These are phyloP conservation scores for Aspergillaceae sp. DNA, from an alignment of 2,329 filamentous ascomycete species.

Conservation along the genomic window DNA sequence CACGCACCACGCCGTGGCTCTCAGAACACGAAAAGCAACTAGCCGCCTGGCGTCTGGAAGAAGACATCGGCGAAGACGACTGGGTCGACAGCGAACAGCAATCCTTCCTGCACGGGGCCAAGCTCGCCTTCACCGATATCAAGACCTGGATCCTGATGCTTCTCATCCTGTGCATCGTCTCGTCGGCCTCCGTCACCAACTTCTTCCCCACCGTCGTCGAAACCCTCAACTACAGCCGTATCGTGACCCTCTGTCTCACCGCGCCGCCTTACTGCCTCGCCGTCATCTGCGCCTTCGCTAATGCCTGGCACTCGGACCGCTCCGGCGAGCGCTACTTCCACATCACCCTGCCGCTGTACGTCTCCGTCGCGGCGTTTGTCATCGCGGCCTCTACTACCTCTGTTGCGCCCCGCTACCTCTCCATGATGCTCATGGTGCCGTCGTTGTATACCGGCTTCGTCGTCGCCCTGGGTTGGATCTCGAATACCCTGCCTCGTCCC, in stretches of 20 bases:
- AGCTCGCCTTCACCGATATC: conserved; percentile 44
- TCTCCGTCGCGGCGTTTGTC: conserved; percentile 40
- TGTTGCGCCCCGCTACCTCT: conserved; percentile 45
- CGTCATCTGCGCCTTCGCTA: conserved; percentile 34
- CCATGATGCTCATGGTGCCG: conserved; percentile 43
- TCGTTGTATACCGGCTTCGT: conserved; percentile 4
- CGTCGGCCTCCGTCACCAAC: conserved; percentile 42
- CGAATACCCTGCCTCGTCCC: conserved; percentile 39
- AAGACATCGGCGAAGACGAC: conserved; percentile 44
- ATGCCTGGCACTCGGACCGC: conserved; percentile 34
- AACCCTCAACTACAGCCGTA: conserved; percentile 35
- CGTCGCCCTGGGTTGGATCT: conserved; percentile 41
- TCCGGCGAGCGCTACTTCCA: conserved; percentile 39
- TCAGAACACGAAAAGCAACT: conserved; percentile 39
- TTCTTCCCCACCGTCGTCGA: conserved; percentile 44
- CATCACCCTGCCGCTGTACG: conserved; percentile 40
- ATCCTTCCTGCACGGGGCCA: conserved; percentile 42
- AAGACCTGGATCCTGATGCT: conserved; percentile 40
- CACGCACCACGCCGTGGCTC: conserved; percentile 38
- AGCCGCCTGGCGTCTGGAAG: conserved; percentile 41
- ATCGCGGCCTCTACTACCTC: conserved; percentile 44
- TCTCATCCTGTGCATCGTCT: conserved; percentile 43
- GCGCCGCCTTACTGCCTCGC: conserved; percentile 44
- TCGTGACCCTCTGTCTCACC: conserved; percentile 39
- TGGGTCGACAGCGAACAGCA: conserved; percentile 40